Evolutionary conservation across 1,284 basidiomycete genomes (phyloP).

Genomic region (Neotropicomus parvogracilis): DNA sequence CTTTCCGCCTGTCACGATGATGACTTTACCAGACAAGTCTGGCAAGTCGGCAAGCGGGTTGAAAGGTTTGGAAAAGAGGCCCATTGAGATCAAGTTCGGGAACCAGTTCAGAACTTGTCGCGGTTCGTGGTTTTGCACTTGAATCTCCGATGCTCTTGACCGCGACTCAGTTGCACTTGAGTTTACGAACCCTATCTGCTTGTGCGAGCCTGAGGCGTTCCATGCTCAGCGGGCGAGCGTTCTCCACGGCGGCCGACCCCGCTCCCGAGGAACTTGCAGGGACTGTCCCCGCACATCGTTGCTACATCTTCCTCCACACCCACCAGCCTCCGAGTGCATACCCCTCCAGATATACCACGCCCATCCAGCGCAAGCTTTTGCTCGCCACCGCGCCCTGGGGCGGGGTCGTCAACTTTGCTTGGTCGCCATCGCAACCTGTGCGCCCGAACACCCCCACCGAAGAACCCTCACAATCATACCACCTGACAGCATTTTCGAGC

Average conservation of each 20-base stretch:
- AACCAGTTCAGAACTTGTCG: no score
- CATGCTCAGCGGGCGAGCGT: background rate
- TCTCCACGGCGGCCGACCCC: constrained; percentile 11
- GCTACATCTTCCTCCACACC: constrained; percentile 57
- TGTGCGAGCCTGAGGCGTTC: background rate
- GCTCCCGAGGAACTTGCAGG: constrained; percentile 30
- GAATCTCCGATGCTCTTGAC: no score
- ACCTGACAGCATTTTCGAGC: constrained; percentile 50
- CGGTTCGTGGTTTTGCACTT: no score
- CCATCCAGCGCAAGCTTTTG: constrained; percentile 50
- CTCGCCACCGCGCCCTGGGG: constrained; percentile 43
- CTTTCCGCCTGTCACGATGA: constrained; percentile 44
- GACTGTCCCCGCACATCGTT: constrained; percentile 50
- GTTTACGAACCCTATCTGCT: background rate
- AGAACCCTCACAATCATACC: constrained; percentile 27
- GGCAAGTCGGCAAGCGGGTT: constrained; percentile 21
- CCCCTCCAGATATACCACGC: constrained; percentile 47
- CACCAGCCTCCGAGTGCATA: constrained; percentile 46
- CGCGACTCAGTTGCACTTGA: no score
- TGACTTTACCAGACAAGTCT: constrained; percentile 36
- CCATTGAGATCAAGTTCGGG: constrained; percentile 9
- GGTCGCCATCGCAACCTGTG: constrained; percentile 36
- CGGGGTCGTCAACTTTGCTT: constrained; percentile 60
- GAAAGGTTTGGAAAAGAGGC: constrained; percentile 23
- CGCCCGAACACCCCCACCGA: background rate